Conservation (phyloP, 129 eudicot species). For the Helianthus tuberosus region DNA sequence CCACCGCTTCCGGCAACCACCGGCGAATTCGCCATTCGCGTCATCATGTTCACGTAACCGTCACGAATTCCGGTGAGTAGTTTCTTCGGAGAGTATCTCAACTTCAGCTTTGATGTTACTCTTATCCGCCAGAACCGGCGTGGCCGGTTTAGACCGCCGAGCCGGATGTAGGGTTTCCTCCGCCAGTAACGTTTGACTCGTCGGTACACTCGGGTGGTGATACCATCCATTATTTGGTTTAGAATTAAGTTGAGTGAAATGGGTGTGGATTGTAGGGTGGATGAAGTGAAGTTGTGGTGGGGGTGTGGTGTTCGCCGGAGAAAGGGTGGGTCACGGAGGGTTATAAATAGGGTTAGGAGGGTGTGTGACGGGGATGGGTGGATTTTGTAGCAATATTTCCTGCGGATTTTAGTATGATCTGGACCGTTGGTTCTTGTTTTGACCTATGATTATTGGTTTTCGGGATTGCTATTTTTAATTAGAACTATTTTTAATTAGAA, state of each 20-base stretch:
- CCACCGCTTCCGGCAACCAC: slow-evolving; percentile 22
- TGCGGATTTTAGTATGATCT: slow-evolving; percentile 1
- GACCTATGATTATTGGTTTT: not conserved
- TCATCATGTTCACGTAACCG: slow-evolving; percentile 46
- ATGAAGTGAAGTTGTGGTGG: not conserved
- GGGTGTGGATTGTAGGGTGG: not conserved
- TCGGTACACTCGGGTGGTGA: slow-evolving; percentile 51
- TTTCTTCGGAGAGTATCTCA: slow-evolving; percentile 37
- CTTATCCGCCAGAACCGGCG: slow-evolving; percentile 36
- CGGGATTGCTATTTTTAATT: not conserved
- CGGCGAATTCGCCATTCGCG: slow-evolving; percentile 40
- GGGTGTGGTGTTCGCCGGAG: slow-evolving; percentile 8
- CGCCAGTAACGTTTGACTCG: slow-evolving; percentile 68
- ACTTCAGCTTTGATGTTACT: slow-evolving; percentile 21
- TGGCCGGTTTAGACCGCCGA: slow-evolving; percentile 19
- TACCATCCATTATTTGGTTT: slow-evolving; percentile 46
- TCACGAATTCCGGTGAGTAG: slow-evolving; percentile 40
- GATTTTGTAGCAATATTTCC: slow-evolving; percentile 9
- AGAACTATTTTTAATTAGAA: too few relatives aligned
- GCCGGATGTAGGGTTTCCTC: slow-evolving; percentile 54
- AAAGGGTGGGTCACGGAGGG: slow-evolving; percentile 15
- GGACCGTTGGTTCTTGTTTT: slow-evolving; percentile 24
- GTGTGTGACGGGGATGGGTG: slow-evolving; percentile 14
- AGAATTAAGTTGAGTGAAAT: too few relatives aligned
- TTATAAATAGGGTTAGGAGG: slow-evolving; percentile 21